These are phyloP conservation scores for Fistulifera pelliculosa DNA, from an alignment of 108 stramenopile genomes.

Conservation along the genomic window DNA sequence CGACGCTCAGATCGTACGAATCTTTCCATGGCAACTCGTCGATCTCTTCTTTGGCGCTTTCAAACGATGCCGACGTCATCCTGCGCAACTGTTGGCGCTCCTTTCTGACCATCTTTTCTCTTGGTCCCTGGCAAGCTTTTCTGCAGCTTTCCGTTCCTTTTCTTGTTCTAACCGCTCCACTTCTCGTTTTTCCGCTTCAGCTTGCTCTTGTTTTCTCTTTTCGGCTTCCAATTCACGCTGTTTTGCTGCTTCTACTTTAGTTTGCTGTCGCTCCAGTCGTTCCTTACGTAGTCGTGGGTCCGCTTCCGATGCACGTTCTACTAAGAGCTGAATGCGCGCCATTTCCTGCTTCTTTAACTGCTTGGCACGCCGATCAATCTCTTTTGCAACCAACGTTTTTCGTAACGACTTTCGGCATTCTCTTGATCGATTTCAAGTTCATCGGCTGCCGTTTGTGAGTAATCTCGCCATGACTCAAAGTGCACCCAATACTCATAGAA, in stretches of 20 bases:
- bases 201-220: conserved; percentile 33
- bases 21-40: conserved; percentile 25
- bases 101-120: conserved; percentile 77
- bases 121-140: conserved; percentile 54
- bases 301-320: conserved; percentile 86
- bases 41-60: background rate
- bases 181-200: conserved; percentile 14
- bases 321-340: conserved; percentile 79
- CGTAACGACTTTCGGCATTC: conserved; percentile 84
- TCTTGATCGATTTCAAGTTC: conserved; percentile 66
- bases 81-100: conserved; percentile 36
- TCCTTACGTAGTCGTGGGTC: conserved; percentile 87
- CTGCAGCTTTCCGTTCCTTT: conserved; percentile 26
- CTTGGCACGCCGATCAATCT: conserved; percentile 87
- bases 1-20: conserved; percentile 47
- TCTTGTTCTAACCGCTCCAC: conserved; percentile 44
- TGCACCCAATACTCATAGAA: conserved; percentile 97
- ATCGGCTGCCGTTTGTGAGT: conserved; percentile 65
- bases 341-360: conserved; percentile 91
- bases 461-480: conserved; percentile 96
- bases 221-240: conserved; percentile 39
- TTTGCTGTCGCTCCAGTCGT: conserved; percentile 34
- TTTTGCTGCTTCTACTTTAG: conserved; percentile 40
- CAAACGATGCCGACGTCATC: conserved; percentile 6
- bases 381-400: conserved; percentile 97